These are phyloP conservation scores for Nothopassalora personata DNA, from an alignment of 2,329 filamentous ascomycete species.

Conservation along the genomic window DNA sequence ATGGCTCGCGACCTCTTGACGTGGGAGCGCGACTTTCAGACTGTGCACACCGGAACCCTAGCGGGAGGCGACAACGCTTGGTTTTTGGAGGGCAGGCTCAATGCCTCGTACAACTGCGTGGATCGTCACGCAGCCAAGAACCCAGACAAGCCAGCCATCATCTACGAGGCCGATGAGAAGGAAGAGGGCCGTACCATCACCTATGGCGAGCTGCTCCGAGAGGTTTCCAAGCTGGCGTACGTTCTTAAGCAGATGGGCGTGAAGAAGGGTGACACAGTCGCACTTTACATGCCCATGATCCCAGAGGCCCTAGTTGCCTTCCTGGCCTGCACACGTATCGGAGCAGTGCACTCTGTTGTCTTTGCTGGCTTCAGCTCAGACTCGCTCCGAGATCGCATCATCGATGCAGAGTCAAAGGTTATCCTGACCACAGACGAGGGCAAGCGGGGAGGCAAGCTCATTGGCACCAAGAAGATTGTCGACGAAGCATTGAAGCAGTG, in stretches of 20 bases:
- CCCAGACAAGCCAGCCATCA: conserved; percentile 89
- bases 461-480: conserved; percentile 98
- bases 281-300: conserved; percentile 98
- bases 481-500: conserved; percentile 96
- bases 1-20: conserved; percentile 82
- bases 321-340: conserved; percentile 85
- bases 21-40: conserved; percentile 89
- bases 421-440: conserved; percentile 97
- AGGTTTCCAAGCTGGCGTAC: conserved; percentile 84
- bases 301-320: conserved; percentile 90
- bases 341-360: conserved; percentile 93
- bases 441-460: conserved; percentile 94
- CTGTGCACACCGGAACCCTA: conserved; percentile 73
- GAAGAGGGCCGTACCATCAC: conserved; percentile 82
- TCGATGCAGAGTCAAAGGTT: conserved; percentile 84
- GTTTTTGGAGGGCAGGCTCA: conserved; percentile 90
- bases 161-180: conserved; percentile 95
- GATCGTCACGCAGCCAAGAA: conserved; percentile 95
- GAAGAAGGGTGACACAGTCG: conserved; percentile 93
- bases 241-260: conserved; percentile 93
- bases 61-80: conserved; percentile 78
- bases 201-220: conserved; percentile 84
- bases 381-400: conserved; percentile 88
- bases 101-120: conserved; percentile 95
- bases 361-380: conserved; percentile 97